phyloP scores from a whole-genome alignment of 805 yeast genomes.

The Zygotorulaspora danielsina region DNA sequence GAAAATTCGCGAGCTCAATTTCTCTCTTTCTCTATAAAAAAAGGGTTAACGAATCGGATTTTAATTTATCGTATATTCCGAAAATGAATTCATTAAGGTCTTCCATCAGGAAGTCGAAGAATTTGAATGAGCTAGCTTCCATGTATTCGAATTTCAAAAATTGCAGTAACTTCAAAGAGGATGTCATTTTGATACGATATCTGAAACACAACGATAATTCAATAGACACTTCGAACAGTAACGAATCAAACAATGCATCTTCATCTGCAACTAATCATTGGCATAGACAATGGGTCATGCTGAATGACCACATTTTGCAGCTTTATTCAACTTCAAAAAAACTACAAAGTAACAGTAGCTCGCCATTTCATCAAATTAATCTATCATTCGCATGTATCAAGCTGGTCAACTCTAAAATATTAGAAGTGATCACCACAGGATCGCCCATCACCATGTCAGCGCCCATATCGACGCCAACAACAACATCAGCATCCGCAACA shows the following conservation, averaged over 20 bases:
- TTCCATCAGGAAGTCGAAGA: constrained; percentile 7
- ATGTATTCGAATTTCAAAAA: constrained; percentile 5
- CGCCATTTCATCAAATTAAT: constrained; percentile 40
- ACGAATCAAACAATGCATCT: background rate
- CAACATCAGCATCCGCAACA: constrained; percentile 5
- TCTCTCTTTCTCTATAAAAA: constrained; percentile 1
- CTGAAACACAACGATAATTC: background rate
- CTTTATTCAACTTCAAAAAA: constrained; percentile 77
- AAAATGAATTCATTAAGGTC: constrained; percentile 1
- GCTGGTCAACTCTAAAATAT: constrained; percentile 32
- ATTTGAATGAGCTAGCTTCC: constrained; percentile 1
- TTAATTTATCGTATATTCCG: constrained; percentile 3
- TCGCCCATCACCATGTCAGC: constrained; percentile 33
- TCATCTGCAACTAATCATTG: constrained; percentile 44
- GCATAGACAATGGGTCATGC: constrained; percentile 86
- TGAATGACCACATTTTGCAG: constrained; percentile 59
- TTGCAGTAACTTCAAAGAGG: constrained; percentile 1
- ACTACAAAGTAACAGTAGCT: constrained; percentile 39
- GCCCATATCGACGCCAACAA: constrained; percentile 2
- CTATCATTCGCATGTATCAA: constrained; percentile 63
- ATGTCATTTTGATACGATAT: background rate
- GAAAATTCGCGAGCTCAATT: constrained; percentile 5
- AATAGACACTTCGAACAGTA: background rate
- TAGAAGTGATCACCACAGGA: constrained; percentile 68
- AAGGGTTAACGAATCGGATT: constrained; percentile 1